Base-by-base conservation (phyloP, 2,329 filamentous ascomycete genomes). In the Rhynchosporium secalis region DNA sequence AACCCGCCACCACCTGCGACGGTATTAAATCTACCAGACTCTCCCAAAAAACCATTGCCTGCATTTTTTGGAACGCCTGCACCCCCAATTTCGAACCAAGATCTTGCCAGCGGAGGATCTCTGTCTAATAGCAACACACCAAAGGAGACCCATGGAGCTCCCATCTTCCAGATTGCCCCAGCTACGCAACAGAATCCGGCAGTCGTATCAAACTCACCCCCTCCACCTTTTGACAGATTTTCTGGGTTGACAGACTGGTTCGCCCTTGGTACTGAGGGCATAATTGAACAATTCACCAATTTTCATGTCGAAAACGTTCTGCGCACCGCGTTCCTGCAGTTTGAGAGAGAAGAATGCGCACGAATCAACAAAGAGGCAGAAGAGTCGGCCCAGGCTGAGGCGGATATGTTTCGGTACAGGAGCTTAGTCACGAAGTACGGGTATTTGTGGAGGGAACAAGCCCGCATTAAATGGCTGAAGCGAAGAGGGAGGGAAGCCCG, bases 261-360 rank as follows among this genome's bases (percentile, higher is more conserved):
- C 49, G 51, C 65, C 8, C 57, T 70, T 6, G 73, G 72, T 2
- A 64, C 70, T 26, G 68, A 69, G 38, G 73, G 73, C 10, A 59
- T 75, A n/a, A 36, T 75, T 13, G 72, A 75, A 26, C 70, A 75
- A 40, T 75, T 75, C 52, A 71, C 61, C 20, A 61, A 63, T 7
- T 64, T 60, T 33, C 63, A 66, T 9, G 68, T 73, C 15, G 66
- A 69, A 28, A 57, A 61, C 7, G 59, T 72, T 15, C 58, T 74
- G 3, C 48, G 46, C 12, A 52, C 64, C 31, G 65, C 68, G 13
- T 58, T 68, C 8, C 51, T 58, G 6, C 55, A 51, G 20, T 72
- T 67, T 43, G 36, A 52, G 38, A 48, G 62, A 28, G 70, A 73
- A 61, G 63, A 70, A 56, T 48, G 57, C 26, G 60, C 58, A 54